These are phyloP conservation scores for Ceratocystis lukuohia DNA, from an alignment of 2,329 filamentous ascomycete species.

Conservation along the genomic window DNA sequence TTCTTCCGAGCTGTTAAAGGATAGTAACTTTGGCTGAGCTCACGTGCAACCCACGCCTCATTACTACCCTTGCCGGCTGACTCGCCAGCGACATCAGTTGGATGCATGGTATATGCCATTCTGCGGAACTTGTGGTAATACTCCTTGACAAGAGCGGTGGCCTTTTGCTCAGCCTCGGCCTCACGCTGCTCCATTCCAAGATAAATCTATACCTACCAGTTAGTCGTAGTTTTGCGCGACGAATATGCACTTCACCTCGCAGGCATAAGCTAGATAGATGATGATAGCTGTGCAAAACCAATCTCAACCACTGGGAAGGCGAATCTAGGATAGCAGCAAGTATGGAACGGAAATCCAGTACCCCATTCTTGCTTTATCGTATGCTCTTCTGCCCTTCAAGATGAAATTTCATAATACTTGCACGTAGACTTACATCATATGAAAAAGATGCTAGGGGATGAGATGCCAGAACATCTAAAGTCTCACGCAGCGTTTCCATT, in stretches of 20 bases:
- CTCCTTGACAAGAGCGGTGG: conserved; percentile 45
- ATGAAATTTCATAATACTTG: not conserved
- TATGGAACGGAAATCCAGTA: not conserved
- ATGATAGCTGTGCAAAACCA: not conserved
- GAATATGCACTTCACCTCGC: not conserved
- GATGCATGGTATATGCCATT: conserved; percentile 56
- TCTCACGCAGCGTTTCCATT: conserved; percentile 52
- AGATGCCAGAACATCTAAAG: conserved; percentile 53
- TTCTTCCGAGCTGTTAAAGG: conserved; percentile 39
- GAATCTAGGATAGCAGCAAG: not conserved
- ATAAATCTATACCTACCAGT: conserved; percentile 40
- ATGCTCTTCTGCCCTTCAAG: not conserved
- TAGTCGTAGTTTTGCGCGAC: not conserved
- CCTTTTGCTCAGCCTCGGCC: conserved; percentile 46
- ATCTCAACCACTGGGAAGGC: not conserved
- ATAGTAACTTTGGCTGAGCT: conserved; percentile 47
- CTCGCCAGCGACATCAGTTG: conserved; percentile 50
- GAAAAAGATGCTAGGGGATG: conserved; percentile 49
- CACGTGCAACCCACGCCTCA: conserved; percentile 54
- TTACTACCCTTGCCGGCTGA: conserved; percentile 65
- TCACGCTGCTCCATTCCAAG: conserved; percentile 63
- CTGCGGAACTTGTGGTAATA: conserved; percentile 52
- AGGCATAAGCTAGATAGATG: not conserved
- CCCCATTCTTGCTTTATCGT: too few species aligned
- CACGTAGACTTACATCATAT: conserved; percentile 50